A percentile compares a stretch with the other conserved stretches of the same genome.
Conservation (phyloP, 768 basidiomycete species). For the Amanita subjunquillea region DNA sequence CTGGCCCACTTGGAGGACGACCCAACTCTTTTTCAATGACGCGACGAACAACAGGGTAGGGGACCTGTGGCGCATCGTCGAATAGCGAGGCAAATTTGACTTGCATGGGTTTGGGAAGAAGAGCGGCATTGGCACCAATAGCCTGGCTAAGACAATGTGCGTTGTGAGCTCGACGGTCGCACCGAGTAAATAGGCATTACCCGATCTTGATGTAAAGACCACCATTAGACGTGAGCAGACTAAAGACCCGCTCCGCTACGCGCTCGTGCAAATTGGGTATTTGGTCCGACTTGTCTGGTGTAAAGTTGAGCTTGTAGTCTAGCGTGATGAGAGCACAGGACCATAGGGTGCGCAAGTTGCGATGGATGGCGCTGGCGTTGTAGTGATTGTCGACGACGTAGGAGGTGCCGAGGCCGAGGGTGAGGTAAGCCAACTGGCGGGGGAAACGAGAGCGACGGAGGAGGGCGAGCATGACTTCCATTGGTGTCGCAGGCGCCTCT, state of each 20-base stretch:
- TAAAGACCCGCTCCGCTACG: conserved; percentile 67
- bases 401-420: conserved; percentile 26
- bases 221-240: conserved; percentile 74
- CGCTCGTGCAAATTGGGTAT: conserved; percentile 81
- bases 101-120: conserved; percentile 79
- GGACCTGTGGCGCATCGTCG: conserved; percentile 82
- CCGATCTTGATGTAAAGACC: conserved; percentile 84
- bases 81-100: conserved; percentile 76
- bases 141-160: conserved; percentile 39
- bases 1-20: conserved; percentile 49
- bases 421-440: conserved; percentile 24
- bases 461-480: neutral
- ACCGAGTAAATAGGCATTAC: conserved; percentile 9
- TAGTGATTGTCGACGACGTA: conserved; percentile 38
- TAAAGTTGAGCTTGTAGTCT: conserved; percentile 88
- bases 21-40: conserved; percentile 69
- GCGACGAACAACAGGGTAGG: conserved; percentile 53
- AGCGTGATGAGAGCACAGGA: conserved; percentile 58
- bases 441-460: neutral
- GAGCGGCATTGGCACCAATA: conserved; percentile 75
- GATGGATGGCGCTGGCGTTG: conserved; percentile 46
- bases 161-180: neutral
- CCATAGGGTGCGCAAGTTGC: conserved; percentile 45
- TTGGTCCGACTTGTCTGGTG: conserved; percentile 51
- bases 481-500: neutral